Percentiles rank a stretch among this genome's conserved stretches.
Conservation (phyloP, 345 rosid species). For the Salix dunnii region DNA sequence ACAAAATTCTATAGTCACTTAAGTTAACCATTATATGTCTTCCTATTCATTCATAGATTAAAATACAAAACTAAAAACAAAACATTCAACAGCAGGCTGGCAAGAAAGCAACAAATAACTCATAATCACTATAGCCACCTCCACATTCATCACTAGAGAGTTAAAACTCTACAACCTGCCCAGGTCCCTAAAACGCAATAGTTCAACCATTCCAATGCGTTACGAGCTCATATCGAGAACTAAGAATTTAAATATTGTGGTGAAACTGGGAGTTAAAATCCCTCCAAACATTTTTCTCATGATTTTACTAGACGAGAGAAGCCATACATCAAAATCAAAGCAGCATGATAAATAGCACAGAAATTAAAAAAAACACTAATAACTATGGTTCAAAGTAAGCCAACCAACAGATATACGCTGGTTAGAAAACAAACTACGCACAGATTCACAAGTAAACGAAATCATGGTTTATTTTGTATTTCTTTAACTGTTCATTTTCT, state of each 20-base stretch:
- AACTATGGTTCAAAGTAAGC: background rate
- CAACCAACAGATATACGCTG: background rate
- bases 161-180: background rate
- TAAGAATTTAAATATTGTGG: background rate
- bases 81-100: background rate
- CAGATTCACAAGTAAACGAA: background rate
- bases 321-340: background rate
- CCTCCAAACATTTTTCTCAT: no score
- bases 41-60: background rate
- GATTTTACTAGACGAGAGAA: background rate
- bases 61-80: background rate
- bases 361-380: background rate
- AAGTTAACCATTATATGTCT: background rate
- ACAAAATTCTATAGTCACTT: background rate
- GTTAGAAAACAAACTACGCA: background rate
- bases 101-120: background rate
- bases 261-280: background rate
- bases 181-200: background rate
- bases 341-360: background rate
- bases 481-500: background rate
- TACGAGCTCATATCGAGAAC: background rate
- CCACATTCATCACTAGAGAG: no score
- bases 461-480: background rate
- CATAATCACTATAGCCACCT: background rate
- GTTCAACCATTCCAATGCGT: background rate